Evolutionary conservation across 2,329 filamentous ascomycete genomes (phyloP).

Genomic region (Neofusicoccum laricinum): DNA sequence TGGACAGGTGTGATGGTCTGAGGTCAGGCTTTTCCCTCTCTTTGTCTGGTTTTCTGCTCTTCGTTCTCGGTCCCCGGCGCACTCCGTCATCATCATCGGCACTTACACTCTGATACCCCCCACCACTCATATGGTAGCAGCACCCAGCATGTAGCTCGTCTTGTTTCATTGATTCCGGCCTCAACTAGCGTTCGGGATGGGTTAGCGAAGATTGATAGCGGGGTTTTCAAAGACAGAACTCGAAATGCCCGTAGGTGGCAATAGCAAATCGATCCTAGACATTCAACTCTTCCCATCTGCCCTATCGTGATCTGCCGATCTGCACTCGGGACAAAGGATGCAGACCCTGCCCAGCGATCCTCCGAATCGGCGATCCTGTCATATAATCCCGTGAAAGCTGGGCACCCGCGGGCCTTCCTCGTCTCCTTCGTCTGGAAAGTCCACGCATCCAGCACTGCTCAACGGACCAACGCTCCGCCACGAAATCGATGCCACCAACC

Average conservation of each 20-base stretch:
- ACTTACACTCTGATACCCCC: conserved; percentile 17
- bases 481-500: too few species aligned
- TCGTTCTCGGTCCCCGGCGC: conserved; percentile 2
- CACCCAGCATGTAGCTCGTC: conserved; percentile 14
- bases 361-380: neutral
- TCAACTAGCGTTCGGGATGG: conserved; percentile 13
- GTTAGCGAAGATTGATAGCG: conserved; percentile 9
- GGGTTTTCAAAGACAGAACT: conserved; percentile 8
- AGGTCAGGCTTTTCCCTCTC: neutral
- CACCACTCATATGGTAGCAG: conserved; percentile 12
- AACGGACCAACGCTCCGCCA: too few species aligned
- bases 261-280: conserved; percentile 10
- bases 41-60: conserved; percentile 2
- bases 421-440: too few species aligned
- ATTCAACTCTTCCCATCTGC: neutral
- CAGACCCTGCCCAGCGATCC: neutral
- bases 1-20: neutral
- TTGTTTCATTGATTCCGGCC: conserved; percentile 13
- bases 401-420: neutral
- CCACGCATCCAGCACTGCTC: too few species aligned
- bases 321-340: neutral
- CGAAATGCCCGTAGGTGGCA: conserved; percentile 4
- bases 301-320: neutral
- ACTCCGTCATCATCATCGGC: conserved; percentile 10
- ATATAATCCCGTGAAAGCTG: neutral